Evolutionary conservation across 805 yeast genomes (phyloP).

Genomic region (Pichia californica): DNA sequence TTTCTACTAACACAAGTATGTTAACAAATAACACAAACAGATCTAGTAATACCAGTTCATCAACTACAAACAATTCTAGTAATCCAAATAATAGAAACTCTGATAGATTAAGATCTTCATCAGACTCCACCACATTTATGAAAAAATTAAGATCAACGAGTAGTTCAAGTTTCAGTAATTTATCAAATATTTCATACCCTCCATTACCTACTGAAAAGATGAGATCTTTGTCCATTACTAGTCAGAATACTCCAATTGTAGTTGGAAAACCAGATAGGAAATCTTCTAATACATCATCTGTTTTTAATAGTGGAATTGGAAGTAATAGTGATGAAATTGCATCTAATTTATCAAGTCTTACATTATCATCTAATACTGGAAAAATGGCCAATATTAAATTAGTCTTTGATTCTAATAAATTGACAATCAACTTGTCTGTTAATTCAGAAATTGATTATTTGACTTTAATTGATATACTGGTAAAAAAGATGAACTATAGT

Average conservation of each 20-base stretch:
- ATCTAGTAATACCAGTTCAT: constrained; percentile 15
- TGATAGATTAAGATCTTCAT: constrained; percentile 21
- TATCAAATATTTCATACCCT: constrained; percentile 17
- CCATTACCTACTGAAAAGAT: constrained; percentile 25
- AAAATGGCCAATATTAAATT: constrained; percentile 23
- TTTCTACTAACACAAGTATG: constrained; percentile 7
- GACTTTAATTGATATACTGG: constrained; percentile 37
- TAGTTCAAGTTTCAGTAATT: constrained; percentile 17
- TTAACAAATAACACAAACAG: constrained; percentile 10
- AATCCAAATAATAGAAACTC: constrained; percentile 10
- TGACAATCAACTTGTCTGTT: constrained; percentile 61
- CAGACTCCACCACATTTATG: constrained; percentile 18
- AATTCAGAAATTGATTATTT: constrained; percentile 27
- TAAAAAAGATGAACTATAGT: constrained; percentile 46
- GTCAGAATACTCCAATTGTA: not conserved
- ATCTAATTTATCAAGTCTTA: constrained; percentile 14
- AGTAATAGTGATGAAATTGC: constrained; percentile 9
- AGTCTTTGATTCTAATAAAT: constrained; percentile 34
- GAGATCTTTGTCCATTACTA: constrained; percentile 28
- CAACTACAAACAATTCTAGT: constrained; percentile 3
- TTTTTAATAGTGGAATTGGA: no score
- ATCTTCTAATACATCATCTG: constrained; percentile 10
- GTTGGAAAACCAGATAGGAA: constrained; percentile 2
- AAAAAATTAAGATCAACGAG: constrained; percentile 25
- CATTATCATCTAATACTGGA: constrained; percentile 9